Percentiles rank a stretch among this genome's conserved stretches.
Evolutionary conservation across 2,329 filamentous ascomycete species (phyloP).

Genomic region (Monosporascus cannonballus): DNA sequence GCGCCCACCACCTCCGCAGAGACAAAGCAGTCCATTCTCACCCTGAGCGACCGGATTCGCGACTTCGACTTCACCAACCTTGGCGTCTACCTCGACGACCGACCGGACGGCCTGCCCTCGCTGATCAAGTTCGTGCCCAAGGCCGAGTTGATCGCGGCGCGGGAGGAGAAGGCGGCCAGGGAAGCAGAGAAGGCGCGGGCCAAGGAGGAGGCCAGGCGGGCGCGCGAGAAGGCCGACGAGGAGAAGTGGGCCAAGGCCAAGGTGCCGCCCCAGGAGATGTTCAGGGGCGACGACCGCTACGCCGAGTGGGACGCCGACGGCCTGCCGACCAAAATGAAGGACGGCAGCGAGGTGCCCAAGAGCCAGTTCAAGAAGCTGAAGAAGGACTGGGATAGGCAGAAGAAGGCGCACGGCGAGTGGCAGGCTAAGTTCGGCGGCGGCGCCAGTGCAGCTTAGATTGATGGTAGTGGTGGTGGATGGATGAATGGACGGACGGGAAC

Average conservation of each 20-base stretch:
- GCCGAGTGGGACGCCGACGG: constrained; percentile 79
- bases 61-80: constrained; percentile 76
- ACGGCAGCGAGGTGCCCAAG: constrained; percentile 77
- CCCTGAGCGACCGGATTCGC: constrained; percentile 73
- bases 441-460: too few relatives aligned
- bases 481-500: too few relatives aligned
- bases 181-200: constrained; percentile 54
- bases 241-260: constrained; percentile 55
- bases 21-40: constrained; percentile 65
- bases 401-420: constrained; percentile 71
- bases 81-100: constrained; percentile 83
- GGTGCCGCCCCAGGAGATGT: constrained; percentile 49
- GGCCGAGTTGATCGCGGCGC: constrained; percentile 49
- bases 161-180: constrained; percentile 53
- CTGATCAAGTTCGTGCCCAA: constrained; percentile 63
- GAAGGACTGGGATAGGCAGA: constrained; percentile 89
- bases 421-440: constrained; percentile 17
- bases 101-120: constrained; percentile 58
- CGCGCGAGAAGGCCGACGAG: constrained; percentile 42
- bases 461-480: too few relatives aligned
- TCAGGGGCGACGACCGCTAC: constrained; percentile 53
- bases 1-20: constrained; percentile 38
- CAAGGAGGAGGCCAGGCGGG: constrained; percentile 49
- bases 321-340: constrained; percentile 68
- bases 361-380: constrained; percentile 71